These are phyloP conservation scores for Suillus subaureus DNA, from an alignment of 768 basidiomycete genomes.

Conservation along the genomic window DNA sequence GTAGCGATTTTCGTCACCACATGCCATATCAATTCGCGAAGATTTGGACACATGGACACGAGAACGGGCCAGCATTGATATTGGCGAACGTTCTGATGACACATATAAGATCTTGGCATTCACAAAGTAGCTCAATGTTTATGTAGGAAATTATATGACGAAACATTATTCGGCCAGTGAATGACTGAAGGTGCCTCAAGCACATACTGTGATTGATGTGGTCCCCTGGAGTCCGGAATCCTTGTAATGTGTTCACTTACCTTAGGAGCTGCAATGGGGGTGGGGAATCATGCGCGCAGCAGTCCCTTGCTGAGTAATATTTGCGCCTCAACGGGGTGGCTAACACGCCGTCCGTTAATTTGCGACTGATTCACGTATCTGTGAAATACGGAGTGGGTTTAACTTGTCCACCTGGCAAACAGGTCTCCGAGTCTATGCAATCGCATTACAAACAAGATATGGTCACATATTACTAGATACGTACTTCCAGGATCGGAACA, in stretches of 20 bases:
- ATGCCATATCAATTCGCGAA: background rate
- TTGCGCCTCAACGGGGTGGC: background rate
- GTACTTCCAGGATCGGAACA: slow-evolving; percentile 55
- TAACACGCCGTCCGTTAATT: background rate
- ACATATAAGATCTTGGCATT: background rate
- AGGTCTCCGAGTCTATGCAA: slow-evolving; percentile 58
- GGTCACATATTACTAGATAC: slow-evolving; percentile 7
- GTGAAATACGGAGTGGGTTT: background rate
- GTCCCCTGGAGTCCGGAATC: background rate
- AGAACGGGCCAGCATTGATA: background rate
- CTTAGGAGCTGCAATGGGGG: background rate
- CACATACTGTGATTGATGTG: background rate
- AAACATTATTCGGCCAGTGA: background rate
- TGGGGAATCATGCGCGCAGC: background rate
- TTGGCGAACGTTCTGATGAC: background rate
- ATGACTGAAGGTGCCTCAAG: background rate
- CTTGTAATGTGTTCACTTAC: background rate
- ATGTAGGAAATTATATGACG: background rate
- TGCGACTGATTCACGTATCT: background rate
- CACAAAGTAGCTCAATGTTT: background rate
- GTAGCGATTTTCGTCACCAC: background rate
- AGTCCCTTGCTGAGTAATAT: background rate
- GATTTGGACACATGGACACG: background rate
- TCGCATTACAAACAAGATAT: slow-evolving; percentile 4
- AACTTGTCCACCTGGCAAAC: slow-evolving; percentile 65